Evolutionary conservation across 768 basidiomycete species (phyloP), one percentile per base, ranked within the genome.

Genomic region (Serendipita sp.): DNA sequence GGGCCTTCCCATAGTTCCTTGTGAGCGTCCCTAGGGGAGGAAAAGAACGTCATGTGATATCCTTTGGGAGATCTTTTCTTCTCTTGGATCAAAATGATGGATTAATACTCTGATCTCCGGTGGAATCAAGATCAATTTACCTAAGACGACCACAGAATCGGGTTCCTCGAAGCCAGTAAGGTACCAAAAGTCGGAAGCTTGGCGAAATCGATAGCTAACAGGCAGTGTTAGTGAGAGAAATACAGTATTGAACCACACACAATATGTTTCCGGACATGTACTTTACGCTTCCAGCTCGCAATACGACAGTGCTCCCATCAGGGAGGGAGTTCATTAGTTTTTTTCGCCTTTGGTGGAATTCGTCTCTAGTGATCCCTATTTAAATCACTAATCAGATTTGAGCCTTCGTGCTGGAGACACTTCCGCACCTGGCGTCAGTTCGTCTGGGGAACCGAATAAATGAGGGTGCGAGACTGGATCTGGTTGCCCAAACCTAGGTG

Each of bases 161-260:
- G 93, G 90, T 71, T 98, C 95, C 64, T 91, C 83, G 69, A 96
- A 96, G 10, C 96, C 96, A 0, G 96, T 96, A 11, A 99, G 77
- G 73, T 99, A 98, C 87, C 87, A 91, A 72, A 94, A 90, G 73
- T 95, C 86, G 40, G 89, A 91, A 0, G 83, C 83, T 74, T 95
- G 95, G 27, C 95, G 83, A 71, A 90, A 96, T 72, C 93, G 93
- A 79, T 97, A 96, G 73, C 94, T 98, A 71, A 40, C 60, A 5
- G 23, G 23, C 23, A 23, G 23, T 23, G 15, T 53, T 44, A 44
- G 62, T 64, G 50, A 69, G 67, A 23, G 23, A 23, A 23, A 23
- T 23, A 23, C 23, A 23, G 23, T 23, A 23, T 23, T 23, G 23
- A 53, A 53, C 34, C 23, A 45, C 87, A 76, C 73, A 91, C 89